Base-by-base conservation (phyloP, 2,329 filamentous ascomycete genomes). In the Phaeoacremonium minimum region DNA sequence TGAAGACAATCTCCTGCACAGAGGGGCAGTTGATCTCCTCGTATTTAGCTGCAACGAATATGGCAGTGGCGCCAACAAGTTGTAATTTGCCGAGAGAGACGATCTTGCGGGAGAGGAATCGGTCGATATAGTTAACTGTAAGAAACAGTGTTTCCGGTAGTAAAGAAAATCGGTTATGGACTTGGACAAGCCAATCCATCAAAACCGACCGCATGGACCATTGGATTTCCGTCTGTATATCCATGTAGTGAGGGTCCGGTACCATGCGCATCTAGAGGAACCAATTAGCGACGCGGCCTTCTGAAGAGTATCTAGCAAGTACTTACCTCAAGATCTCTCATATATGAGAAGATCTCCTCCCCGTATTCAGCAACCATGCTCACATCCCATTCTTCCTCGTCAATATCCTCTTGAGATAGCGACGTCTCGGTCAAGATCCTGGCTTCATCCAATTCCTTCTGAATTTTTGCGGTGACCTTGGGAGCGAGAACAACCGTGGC, bases 21-120 rank as follows among this genome's bases (percentile, higher is more conserved):
- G 91, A 95, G 16, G 90, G 93, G 61, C 90, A 95, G 63, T 95
- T 95, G 69, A 98, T 96, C 67, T 98, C 93, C 63, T 98, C 93
- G 57, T 96, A 98, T 66, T 98, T 98, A 50, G 93, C 87, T 11
- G 93, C 93, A 42, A 98, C 83, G 52, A 97, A 90, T 48, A 98
- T 85, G 17, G 93, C 93, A 4, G 93, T 97, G 15, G 93, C 91
- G 32, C 93, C 93, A 35, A 97, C 93, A 13, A 98, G 79, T 66
- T 98, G 93, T 31, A 98, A 75, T 66, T 97, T 97, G 43, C 85
- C 87, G 12, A 97, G 77, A 2, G 93, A 97, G 20, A 98, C 90
- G 26, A 96, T 82, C 70, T 98, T 98, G 69, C 79, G 80, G 2
- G 90, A 93, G 15, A 98, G 77, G 61, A 98, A 98, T 17, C 93